Conservation (phyloP, 192 early-diverging fungal genomes). For the Diversispora epigaea region DNA sequence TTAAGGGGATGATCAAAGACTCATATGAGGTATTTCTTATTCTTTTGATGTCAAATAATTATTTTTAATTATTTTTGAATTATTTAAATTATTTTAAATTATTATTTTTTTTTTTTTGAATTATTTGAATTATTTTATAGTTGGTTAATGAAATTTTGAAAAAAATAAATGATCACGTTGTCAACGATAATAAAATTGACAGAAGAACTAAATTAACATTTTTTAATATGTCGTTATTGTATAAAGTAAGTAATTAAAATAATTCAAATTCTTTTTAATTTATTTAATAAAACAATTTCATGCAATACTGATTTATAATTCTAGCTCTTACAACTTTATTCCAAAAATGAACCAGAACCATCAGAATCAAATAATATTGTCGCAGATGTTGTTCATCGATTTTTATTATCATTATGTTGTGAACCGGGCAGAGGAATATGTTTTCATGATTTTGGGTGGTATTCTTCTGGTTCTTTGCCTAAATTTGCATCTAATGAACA, state of each 20-base stretch:
- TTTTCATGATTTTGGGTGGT: conserved; percentile 75
- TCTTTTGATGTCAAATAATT: background rate
- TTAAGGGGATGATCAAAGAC: conserved; percentile 69
- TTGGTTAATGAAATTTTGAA: conserved; percentile 59
- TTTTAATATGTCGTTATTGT: conserved; percentile 70
- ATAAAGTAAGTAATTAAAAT: conserved; percentile 45
- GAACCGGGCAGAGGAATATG: conserved; percentile 73
- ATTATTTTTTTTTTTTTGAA: background rate
- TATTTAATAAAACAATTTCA: background rate
- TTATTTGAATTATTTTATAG: conserved; percentile 12
- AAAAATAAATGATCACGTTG: conserved; percentile 55
- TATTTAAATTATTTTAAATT: background rate
- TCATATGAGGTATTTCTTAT: conserved; percentile 56
- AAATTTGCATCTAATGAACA: background rate
- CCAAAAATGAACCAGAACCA: conserved; percentile 44
- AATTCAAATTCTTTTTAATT: background rate
- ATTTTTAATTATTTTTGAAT: background rate
- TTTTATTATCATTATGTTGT: conserved; percentile 72
- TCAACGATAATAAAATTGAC: conserved; percentile 63
- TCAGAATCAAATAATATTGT: conserved; percentile 44
- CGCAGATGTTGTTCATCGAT: conserved; percentile 65
- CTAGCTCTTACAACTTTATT: conserved; percentile 61
- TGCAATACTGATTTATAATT: background rate
- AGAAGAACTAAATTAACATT: conserved; percentile 62
- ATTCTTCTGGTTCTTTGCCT: conserved; percentile 47